Percentiles rank a stretch among this genome's conserved stretches.
Conservation (phyloP, 2,329 filamentous ascomycete species). For the Herpotrichia juniperi region DNA sequence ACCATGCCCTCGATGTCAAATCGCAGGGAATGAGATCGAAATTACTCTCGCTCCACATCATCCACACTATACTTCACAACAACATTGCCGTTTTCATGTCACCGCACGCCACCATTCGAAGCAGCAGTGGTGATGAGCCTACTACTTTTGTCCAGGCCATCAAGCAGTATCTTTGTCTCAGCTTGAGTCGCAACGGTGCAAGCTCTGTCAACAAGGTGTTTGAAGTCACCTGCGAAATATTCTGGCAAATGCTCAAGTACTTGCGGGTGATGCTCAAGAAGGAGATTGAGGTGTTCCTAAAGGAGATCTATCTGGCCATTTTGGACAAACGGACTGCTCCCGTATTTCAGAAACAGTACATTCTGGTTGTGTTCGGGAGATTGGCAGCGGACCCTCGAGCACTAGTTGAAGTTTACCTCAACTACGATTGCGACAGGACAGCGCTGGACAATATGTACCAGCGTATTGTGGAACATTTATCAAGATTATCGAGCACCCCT, state of each 20-base stretch:
- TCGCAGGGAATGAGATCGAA: constrained; percentile 98
- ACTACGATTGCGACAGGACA: constrained; percentile 96
- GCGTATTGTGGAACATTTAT: constrained; percentile 88
- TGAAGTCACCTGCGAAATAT: constrained; percentile 95
- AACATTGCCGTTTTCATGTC: constrained; percentile 90
- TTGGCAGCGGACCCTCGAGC: constrained; percentile 85
- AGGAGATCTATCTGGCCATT: constrained; percentile 94
- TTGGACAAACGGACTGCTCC: constrained; percentile 87
- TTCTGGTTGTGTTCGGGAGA: constrained; percentile 83
- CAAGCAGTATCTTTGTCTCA: constrained; percentile 95
- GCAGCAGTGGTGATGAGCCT: constrained; percentile 84
- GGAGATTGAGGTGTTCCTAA: constrained; percentile 96
- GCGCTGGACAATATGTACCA: constrained; percentile 97
- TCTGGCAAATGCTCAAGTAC: constrained; percentile 95
- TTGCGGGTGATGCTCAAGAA: constrained; percentile 96
- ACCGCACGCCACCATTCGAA: constrained; percentile 88
- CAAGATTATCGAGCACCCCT: constrained; percentile 80
- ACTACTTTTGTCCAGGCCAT: constrained; percentile 93
- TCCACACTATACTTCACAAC: constrained; percentile 94
- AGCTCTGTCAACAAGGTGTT: constrained; percentile 92
- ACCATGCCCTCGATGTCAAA: constrained; percentile 90
- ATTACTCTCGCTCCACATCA: constrained; percentile 90
- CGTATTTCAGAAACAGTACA: constrained; percentile 88
- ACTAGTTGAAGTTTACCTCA: constrained; percentile 93
- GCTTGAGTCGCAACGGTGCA: constrained; percentile 91